Conservation (phyloP, 768 basidiomycete species). For the Pisolithus tinctorius region DNA sequence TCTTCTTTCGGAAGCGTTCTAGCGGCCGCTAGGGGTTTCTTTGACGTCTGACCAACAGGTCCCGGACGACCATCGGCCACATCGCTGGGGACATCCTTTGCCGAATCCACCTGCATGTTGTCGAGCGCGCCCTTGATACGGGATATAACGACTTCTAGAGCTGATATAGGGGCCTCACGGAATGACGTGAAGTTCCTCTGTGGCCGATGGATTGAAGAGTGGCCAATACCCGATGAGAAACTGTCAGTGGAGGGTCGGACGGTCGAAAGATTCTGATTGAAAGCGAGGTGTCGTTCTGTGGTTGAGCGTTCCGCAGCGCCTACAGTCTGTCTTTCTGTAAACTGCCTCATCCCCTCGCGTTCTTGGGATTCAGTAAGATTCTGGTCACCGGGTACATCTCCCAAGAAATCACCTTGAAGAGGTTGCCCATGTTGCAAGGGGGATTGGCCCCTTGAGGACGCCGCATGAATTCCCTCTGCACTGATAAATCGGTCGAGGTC, state of each 20-base stretch:
- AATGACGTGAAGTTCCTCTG: constrained; percentile 24
- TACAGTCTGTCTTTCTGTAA: constrained; percentile 8
- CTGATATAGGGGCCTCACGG: constrained; percentile 57
- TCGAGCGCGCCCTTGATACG: constrained; percentile 78
- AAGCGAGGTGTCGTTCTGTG: background rate
- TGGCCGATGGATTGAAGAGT: constrained; percentile 17
- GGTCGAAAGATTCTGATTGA: background rate
- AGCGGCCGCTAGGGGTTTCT: constrained; percentile 11
- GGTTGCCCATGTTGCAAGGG: constrained; percentile 36
- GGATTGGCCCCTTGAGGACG: constrained; percentile 12
- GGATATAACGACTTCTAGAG: constrained; percentile 77
- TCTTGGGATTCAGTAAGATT: constrained; percentile 41
- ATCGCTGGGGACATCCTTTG: constrained; percentile 16
- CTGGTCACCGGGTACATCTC: constrained; percentile 35
- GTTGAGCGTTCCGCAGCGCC: constrained; percentile 6
- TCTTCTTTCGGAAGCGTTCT: constrained; percentile 29
- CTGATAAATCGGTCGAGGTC: constrained; percentile 69
- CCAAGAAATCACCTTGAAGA: constrained; percentile 69
- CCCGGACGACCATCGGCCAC: constrained; percentile 16
- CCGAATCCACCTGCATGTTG: constrained; percentile 51
- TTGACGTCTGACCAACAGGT: constrained; percentile 13
- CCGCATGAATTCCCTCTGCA: constrained; percentile 17
- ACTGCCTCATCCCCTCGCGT: constrained; percentile 20
- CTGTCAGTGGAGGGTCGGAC: background rate
- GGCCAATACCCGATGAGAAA: constrained; percentile 9